phyloP scores from a whole-genome alignment of 768 basidiomycete genomes.

The Tremella mesenterica region DNA sequence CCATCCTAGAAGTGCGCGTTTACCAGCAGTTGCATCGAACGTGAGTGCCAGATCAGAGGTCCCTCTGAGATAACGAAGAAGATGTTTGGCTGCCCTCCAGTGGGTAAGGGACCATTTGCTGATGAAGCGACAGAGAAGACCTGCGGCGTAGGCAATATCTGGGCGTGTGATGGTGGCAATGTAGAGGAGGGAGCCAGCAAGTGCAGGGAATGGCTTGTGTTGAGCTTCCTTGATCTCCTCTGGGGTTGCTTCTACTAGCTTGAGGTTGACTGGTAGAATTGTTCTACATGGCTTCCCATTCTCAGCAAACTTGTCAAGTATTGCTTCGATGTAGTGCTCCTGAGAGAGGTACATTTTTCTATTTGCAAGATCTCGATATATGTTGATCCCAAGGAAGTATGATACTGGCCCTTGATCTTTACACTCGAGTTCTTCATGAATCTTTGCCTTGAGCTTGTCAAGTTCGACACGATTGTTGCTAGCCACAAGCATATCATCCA shows the following conservation, averaged over 20 bases:
- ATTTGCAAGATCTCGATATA: constrained; percentile 8
- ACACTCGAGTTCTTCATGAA: constrained; percentile 11
- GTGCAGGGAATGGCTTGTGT: constrained; percentile 3
- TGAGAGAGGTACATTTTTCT: constrained; percentile 8
- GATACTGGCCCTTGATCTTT: constrained; percentile 2
- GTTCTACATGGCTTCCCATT: neutral
- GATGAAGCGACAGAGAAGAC: constrained; percentile 2
- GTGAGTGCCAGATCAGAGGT: constrained; percentile 11
- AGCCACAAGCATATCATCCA: constrained; percentile 19
- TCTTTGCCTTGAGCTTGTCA: neutral
- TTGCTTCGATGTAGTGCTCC: constrained; percentile 2
- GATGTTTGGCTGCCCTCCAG: constrained; percentile 9
- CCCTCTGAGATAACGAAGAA: constrained; percentile 21
- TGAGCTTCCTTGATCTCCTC: too few relatives aligned
- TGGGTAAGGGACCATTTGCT: constrained; percentile 7
- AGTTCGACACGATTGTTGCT: constrained; percentile 4
- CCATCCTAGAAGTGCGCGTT: constrained; percentile 37
- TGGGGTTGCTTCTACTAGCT: too few relatives aligned
- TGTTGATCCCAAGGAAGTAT: constrained; percentile 12
- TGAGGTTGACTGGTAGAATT: neutral
- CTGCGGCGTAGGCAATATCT: constrained; percentile 9
- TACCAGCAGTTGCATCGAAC: constrained; percentile 9
- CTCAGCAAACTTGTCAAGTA: constrained; percentile 3
- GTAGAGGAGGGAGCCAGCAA: constrained; percentile 13
- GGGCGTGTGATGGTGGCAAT: constrained; percentile 10